These are phyloP conservation scores for Sphagnum magellanicum DNA, from an alignment of 228 moss, liverwort and hornwort genomes.

Conservation along the genomic window DNA sequence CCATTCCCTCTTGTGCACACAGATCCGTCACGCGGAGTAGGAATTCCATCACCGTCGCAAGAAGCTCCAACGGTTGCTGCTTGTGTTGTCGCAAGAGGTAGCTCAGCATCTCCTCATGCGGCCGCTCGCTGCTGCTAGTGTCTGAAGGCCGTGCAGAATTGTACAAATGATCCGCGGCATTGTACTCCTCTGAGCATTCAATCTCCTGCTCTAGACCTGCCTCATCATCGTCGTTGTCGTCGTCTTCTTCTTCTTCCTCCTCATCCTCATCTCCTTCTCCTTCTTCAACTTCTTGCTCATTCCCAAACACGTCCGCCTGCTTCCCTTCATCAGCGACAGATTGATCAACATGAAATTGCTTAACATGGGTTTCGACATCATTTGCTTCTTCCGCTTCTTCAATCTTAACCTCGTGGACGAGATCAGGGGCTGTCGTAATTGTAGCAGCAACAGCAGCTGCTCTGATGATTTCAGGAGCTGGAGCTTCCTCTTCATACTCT, in stretches of 20 bases:
- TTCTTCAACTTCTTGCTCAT: background rate
- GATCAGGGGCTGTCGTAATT: background rate
- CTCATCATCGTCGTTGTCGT: too few species aligned
- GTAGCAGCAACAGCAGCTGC: constrained; percentile 6
- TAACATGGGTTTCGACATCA: too few species aligned
- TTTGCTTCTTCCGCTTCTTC: too few species aligned
- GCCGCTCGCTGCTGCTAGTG: constrained; percentile 1
- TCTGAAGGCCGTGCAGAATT: constrained; percentile 5
- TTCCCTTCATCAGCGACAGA: too few species aligned
- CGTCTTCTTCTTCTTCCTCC: too few species aligned
- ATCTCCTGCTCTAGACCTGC: background rate
- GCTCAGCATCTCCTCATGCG: constrained; percentile 18
- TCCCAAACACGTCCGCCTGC: background rate
- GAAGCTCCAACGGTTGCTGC: constrained; percentile 27
- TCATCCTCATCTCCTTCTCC: too few species aligned
- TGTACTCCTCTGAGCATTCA: background rate
- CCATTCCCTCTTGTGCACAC: constrained; percentile 15
- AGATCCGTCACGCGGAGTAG: constrained; percentile 25
- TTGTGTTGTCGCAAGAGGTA: constrained; percentile 24
- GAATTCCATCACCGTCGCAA: constrained; percentile 37
- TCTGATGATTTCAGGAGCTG: constrained; percentile 9
- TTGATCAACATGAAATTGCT: too few species aligned
- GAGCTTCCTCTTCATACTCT: constrained; percentile 13
- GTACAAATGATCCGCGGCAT: constrained; percentile 2
- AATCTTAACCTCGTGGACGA: too few species aligned